Conservation (phyloP, 805 yeast genomes). For the Lipomyces kockii region DNA sequence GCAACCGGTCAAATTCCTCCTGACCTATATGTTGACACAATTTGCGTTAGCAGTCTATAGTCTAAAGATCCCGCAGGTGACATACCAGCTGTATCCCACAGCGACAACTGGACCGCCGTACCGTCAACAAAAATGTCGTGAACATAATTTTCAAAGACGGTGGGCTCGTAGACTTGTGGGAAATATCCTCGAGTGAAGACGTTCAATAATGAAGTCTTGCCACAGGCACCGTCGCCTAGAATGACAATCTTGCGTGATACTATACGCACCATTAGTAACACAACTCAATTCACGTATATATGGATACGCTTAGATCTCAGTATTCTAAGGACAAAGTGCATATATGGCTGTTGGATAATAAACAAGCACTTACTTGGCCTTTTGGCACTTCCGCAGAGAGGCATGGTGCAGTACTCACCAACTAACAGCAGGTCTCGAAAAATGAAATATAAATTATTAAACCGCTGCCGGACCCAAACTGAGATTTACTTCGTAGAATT, state of each 20-base stretch:
- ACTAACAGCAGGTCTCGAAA: neutral
- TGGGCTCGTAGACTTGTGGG: conserved; percentile 98
- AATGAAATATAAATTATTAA: neutral
- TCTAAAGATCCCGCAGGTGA: neutral
- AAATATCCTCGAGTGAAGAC: conserved; percentile 97
- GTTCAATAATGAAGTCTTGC: conserved; percentile 91
- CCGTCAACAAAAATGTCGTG: conserved; percentile 97
- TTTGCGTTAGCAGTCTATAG: neutral
- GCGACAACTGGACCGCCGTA: conserved; percentile 84
- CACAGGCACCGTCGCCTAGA: conserved; percentile 69
- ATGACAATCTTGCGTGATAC: conserved; percentile 37
- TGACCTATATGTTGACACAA: conserved; percentile 50
- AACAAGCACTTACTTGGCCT: conserved; percentile 27
- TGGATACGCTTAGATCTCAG: neutral
- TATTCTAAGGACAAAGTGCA: neutral
- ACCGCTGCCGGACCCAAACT: neutral
- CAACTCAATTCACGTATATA: neutral
- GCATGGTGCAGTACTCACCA: conserved; percentile 42
- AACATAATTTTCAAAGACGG: conserved; percentile 95
- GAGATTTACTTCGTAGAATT: neutral
- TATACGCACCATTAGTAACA: conserved; percentile 5
- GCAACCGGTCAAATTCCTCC: conserved; percentile 93
- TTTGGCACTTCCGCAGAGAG: conserved; percentile 45
- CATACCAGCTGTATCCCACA: conserved; percentile 97
- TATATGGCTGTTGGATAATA: neutral